Base-by-base conservation (phyloP, 208 protist species). In the Balamuthia mandrillaris region DNA sequence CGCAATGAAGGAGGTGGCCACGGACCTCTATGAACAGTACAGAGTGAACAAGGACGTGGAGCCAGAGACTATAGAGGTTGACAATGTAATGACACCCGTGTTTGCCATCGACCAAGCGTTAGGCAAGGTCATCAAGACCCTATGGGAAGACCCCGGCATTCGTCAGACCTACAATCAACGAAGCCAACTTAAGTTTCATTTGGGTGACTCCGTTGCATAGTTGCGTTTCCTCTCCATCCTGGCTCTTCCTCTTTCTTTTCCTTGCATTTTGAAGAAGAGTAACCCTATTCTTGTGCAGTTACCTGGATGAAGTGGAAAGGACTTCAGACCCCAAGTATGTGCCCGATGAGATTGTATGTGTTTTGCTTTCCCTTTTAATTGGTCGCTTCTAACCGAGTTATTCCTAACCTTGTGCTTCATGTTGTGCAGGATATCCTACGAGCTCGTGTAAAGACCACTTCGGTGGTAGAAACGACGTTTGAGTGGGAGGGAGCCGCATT, bases 391-490 rank as follows among this genome's bases (percentile, higher is more conserved):
- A n/a, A n/a, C n/a, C n/a, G n/a, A n/a, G n/a, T n/a, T n/a, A n/a
- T n/a, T n/a, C n/a, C n/a, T n/a, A n/a, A n/a, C n/a, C n/a, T n/a
- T n/a, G n/a, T n/a, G n/a, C n/a, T n/a, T n/a, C n/a, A n/a, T n/a
- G n/a, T n/a, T n/a, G n/a, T n/a, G n/a, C n/a, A 94, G 33, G 94
- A 96, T 81, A 88, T 96, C n/a, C 88, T 96, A 27, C 86, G 84
- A n/a, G 83, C 90, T 31, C 90, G 94, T 41, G 87, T 92, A 18
- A 63, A 85, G 27, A 95, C 94, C 7, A 93, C 94, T 10, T 91
- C 93, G 29, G 92, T 95, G 18, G 49, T 82, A 37, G 93, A 95
- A 51, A 86, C 81, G 2, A 49, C 91, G 6, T 97, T 97, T 82
- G 60, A 88, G 27, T 81, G 88, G 41, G 85, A 82, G 29, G 90